Percentiles rank a stretch among this genome's conserved stretches.
These are phyloP conservation scores for Escovopsis sp. DNA, from an alignment of 2,329 filamentous ascomycete species.

Conservation along the genomic window DNA sequence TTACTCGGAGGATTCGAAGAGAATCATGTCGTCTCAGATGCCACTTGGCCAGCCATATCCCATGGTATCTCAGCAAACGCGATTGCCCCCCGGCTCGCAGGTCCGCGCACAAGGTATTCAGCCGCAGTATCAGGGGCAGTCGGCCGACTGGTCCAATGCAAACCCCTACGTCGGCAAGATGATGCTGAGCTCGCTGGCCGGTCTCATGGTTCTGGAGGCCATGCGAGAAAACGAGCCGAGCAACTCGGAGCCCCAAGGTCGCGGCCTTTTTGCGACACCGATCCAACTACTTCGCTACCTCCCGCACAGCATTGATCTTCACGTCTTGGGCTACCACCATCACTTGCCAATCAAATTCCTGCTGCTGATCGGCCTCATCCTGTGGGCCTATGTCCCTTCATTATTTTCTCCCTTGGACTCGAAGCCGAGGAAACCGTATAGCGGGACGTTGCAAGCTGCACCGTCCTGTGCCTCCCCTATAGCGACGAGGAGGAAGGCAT, in stretches of 20 bases:
- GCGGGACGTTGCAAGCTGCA: slow-evolving; percentile 32
- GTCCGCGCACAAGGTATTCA: slow-evolving; percentile 14
- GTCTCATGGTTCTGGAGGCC: slow-evolving; percentile 82
- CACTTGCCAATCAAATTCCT: slow-evolving; percentile 38
- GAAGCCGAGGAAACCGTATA: slow-evolving; percentile 37
- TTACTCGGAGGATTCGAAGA: slow-evolving; percentile 52
- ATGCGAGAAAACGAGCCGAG: slow-evolving; percentile 52
- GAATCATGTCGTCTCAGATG: slow-evolving; percentile 43
- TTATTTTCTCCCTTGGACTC: slow-evolving; percentile 30
- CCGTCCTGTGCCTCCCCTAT: slow-evolving; percentile 70
- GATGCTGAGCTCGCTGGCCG: slow-evolving; percentile 85
- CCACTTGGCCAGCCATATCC: slow-evolving; percentile 40
- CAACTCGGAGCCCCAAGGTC: slow-evolving; percentile 47
- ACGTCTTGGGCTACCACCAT: slow-evolving; percentile 39
- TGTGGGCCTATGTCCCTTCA: slow-evolving; percentile 41
- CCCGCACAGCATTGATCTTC: slow-evolving; percentile 33
- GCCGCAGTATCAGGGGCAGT: slow-evolving; percentile 33
- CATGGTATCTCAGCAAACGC: slow-evolving; percentile 32
- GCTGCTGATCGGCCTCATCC: slow-evolving; percentile 35
- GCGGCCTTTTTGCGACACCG: slow-evolving; percentile 52
- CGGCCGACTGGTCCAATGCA: slow-evolving; percentile 37
- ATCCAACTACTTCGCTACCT: slow-evolving; percentile 38
- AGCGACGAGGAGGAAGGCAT: slow-evolving; percentile 72
- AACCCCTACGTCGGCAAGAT: slow-evolving; percentile 55
- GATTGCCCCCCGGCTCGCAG: slow-evolving; percentile 12